Conservation (phyloP, 495 filamentous ascomycete species). For the Neurospora hispaniola region DNA sequence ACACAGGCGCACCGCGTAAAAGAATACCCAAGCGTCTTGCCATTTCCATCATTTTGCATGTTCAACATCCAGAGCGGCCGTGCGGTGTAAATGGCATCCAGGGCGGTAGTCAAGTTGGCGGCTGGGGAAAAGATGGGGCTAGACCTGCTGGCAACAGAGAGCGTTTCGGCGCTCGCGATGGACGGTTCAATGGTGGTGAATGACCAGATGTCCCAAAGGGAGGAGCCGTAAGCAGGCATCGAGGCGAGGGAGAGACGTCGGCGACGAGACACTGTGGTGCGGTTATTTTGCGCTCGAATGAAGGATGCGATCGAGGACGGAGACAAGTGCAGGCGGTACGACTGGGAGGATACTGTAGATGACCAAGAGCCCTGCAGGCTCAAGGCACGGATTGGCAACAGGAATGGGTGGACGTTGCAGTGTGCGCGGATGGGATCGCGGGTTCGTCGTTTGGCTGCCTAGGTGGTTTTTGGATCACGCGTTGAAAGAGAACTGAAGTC, state of each 20-base stretch:
- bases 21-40: too few species aligned
- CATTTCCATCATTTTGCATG: too few species aligned
- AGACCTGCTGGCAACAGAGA: too few species aligned
- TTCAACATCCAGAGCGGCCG: too few species aligned
- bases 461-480: background rate
- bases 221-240: background rate
- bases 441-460: background rate
- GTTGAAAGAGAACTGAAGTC: background rate
- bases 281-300: background rate
- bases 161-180: too few species aligned
- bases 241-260: background rate
- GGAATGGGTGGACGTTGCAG: background rate
- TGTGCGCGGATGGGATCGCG: background rate
- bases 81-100: too few species aligned
- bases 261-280: background rate
- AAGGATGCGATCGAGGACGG: background rate
- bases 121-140: too few species aligned
- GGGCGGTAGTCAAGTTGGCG: too few species aligned
- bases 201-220: background rate
- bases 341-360: background rate
- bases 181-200: background rate
- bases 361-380: background rate
- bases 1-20: too few species aligned
- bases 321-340: background rate
- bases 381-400: too few species aligned